Base-by-base conservation (phyloP, 1,139 yeast species). In the Diutina catenulata region DNA sequence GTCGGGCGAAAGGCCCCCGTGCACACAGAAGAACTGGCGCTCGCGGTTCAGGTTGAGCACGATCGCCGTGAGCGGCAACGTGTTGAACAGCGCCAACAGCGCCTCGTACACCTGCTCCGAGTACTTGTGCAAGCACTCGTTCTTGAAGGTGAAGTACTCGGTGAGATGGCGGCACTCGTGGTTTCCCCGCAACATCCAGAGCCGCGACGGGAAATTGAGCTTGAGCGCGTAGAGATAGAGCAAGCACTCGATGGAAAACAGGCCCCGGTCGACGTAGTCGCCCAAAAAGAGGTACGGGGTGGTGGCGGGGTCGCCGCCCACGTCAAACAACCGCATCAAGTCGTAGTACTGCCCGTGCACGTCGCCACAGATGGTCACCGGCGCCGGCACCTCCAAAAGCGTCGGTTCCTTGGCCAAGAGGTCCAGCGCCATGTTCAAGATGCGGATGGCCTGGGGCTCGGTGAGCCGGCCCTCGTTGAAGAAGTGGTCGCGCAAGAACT, bases 321-420 rank as follows among this genome's bases (percentile, higher is more conserved):
- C 94, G 54, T 91, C 97, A 55, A 91, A 86, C 38, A 91, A 61
- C 57, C 88, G 88, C 76, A 88, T 71, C 48, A 91, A 67, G 57
- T 91, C 98, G 53, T 74, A 91, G 57, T 76, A 86, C 56, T 91
- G 98, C 7, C 98, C 98, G 57, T 91, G 98, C 22, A 91, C 72
- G 57, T 91, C 98, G 39, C 98, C 97, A 62, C 97, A 88, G 2
- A 91, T 87, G 1, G 96, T 88, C 4, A 91, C 86, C 1, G 98
- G 98, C 0, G 96, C 94, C 2, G 88, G 88, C 2, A 91, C 82
- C 23, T 70, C 70, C 41, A 91, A 62, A 49, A 91, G 56, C 47
- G 83, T 91, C 3, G 95, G 94, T 52, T 91, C 97, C 36, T 60
- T 55, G 25, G 70, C 57, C 44, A 91, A 64, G n/a, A 78, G 57